Conservation (phyloP, 75 land plant species). For the Selaginella tamariscina region DNA sequence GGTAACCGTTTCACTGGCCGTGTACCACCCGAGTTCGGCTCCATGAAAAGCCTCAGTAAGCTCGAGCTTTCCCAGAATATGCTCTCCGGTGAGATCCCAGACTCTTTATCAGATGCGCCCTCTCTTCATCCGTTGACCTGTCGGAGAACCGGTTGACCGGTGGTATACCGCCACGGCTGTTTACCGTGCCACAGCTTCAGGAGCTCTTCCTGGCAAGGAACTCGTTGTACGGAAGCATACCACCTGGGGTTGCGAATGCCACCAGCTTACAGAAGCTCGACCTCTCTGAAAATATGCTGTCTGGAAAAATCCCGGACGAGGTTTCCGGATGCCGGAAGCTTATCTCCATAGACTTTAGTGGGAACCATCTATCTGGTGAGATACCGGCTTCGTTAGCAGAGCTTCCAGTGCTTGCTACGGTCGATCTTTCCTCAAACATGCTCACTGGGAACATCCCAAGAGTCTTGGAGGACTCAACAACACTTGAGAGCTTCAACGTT, state of each 20-base stretch:
- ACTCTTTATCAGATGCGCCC: not conserved
- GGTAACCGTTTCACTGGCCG: conserved; percentile 34
- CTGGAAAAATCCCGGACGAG: conserved; percentile 24
- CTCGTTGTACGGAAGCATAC: not conserved
- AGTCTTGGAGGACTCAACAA: conserved; percentile 41
- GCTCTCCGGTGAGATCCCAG: conserved; percentile 5
- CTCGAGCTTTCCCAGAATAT: not conserved
- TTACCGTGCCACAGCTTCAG: not conserved
- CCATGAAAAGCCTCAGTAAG: not conserved
- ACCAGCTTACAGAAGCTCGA: conserved; percentile 30
- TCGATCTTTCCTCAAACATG: not conserved
- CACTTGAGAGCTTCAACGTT: conserved; percentile 59
- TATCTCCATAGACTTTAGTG: not conserved
- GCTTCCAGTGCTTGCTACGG: conserved; percentile 8
- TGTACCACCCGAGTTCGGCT: conserved; percentile 1
- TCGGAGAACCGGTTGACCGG: not conserved
- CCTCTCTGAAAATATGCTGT: conserved; percentile 52
- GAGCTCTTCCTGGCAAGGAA: not conserved
- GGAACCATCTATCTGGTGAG: not conserved
- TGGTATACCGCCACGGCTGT: not conserved
- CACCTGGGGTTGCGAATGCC: not conserved
- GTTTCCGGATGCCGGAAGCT: not conserved
- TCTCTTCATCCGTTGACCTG: not conserved
- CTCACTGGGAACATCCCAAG: conserved; percentile 23
- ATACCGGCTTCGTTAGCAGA: conserved; percentile 4